These are phyloP conservation scores for Fraxinus sp. DNA, from an alignment of 305 asterid genomes.

Conservation along the genomic window DNA sequence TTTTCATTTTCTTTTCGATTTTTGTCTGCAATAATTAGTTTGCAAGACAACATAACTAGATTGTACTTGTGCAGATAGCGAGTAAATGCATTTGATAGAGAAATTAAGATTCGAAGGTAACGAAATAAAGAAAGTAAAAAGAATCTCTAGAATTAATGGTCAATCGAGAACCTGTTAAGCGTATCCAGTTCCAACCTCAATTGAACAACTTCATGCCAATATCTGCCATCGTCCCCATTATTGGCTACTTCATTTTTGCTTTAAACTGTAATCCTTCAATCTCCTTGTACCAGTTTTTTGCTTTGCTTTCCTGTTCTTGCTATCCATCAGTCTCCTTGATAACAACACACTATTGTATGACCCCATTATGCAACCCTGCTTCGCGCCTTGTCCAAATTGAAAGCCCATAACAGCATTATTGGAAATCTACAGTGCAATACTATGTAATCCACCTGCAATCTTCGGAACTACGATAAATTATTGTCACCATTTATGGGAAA, in stretches of 20 bases:
- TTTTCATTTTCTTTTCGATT: background rate
- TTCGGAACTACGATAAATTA: background rate
- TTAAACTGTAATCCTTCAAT: background rate
- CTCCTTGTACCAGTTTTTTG: background rate
- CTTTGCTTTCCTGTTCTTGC: background rate
- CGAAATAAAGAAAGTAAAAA: background rate
- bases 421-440: background rate
- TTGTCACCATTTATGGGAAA: background rate
- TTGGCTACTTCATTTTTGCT: background rate
- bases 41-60: background rate
- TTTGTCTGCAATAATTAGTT: background rate
- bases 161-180: background rate
- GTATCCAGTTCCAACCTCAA: background rate
- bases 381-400: background rate
- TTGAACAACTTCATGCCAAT: background rate
- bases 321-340: background rate
- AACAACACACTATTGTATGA: background rate
- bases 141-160: background rate
- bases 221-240: background rate
- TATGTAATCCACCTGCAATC: background rate
- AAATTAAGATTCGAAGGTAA: background rate
- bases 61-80: background rate
- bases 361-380: background rate
- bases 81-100: background rate
- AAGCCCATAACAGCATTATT: background rate